These are phyloP conservation scores for Ganoderma leucocontextum DNA, from an alignment of 1,284 basidiomycete species.

Conservation along the genomic window DNA sequence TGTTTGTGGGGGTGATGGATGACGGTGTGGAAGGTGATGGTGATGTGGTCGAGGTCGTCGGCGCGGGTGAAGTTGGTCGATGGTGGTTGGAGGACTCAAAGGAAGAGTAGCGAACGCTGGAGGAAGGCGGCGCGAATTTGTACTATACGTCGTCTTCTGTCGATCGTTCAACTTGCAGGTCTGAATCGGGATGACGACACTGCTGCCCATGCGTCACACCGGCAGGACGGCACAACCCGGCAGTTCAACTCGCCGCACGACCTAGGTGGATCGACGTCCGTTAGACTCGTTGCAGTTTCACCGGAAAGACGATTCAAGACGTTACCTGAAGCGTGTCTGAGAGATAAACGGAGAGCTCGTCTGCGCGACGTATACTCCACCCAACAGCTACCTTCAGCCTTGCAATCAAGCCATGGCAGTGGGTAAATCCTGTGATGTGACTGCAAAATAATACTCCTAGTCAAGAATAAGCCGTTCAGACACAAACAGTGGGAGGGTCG, in stretches of 20 bases:
- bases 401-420: neutral
- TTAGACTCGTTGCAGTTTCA: neutral
- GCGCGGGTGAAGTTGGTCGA: neutral
- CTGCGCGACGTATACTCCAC: too few species aligned
- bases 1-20: neutral
- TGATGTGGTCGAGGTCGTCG: neutral
- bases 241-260: neutral
- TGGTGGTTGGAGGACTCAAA: neutral
- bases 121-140: neutral
- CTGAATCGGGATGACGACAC: slow-evolving; percentile 1
- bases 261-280: neutral
- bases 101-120: neutral
- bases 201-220: neutral
- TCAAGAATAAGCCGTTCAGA: neutral
- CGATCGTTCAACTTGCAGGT: neutral
- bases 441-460: neutral
- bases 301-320: neutral
- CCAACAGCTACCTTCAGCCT: too few species aligned
- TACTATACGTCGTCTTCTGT: neutral
- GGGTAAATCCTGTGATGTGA: neutral
- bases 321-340: neutral
- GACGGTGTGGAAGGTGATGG: neutral
- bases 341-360: neutral
- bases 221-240: neutral
- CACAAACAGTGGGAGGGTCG: neutral